Base-by-base conservation (phyloP, 2,329 filamentous ascomycete species). In the Mycogone perniciosa region DNA sequence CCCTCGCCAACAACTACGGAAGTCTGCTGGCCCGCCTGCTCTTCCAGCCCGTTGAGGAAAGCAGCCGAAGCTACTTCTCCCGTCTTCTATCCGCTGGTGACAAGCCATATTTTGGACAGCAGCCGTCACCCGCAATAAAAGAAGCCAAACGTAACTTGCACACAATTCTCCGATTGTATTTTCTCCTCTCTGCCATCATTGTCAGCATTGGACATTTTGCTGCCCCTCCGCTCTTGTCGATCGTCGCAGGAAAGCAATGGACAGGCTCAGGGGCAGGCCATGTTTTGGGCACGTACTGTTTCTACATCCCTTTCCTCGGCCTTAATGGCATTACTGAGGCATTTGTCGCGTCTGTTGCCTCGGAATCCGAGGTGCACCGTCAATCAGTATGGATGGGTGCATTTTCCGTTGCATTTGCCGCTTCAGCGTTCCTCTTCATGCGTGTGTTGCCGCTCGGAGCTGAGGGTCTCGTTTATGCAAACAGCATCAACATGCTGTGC, bases 41-140 rank as follows among this genome's bases (percentile, higher is more conserved):
- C 46, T 92, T 99, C 66, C 93, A 97, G 62, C 95, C 93, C 6
- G 82, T 99, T 53, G 93, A 99, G 68, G 95, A 99, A 69, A 92
- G 86, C 65, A 91, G 87, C 56, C 85, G 95, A 37, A 90, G 85
- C 63, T 84, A 96, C 64, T 96, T 97, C 54, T 91, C 89, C 47
- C 86, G 86, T 33, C 74, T 96, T 1, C 81, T 96, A 26, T 67
- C 47, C 4, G 37, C 57, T 10, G 61, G 53, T 41, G 54, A 52
- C 27, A 57, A 62, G 26, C 37, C 60, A 13, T 34, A 37, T 4
- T 49, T 30, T 42, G 20, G 20, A 20, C 57, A 7, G 6, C 55
- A 46, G 43, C 41, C 62, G 7, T 57, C 64, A 2, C 54, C 67
- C 9, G 59, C 66, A 2, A 58, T 76, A 6, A 51, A 55, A 26